Percentiles rank a stretch among this genome's conserved stretches.
phyloP scores from a whole-genome alignment of 2,329 filamentous ascomycete species.

The Blastomyces parvus region DNA sequence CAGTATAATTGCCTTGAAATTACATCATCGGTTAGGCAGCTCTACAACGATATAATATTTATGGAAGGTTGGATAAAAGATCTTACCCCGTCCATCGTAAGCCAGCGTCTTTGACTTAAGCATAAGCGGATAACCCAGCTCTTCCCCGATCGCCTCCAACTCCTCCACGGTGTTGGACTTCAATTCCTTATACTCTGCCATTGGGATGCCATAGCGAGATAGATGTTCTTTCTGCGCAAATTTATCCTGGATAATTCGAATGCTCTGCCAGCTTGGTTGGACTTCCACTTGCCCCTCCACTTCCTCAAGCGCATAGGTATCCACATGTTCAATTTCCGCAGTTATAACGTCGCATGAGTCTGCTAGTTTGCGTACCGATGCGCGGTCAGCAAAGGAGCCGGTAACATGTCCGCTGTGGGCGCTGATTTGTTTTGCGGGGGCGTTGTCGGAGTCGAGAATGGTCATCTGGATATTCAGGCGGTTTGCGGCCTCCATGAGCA shows the following conservation, averaged over 20 bases:
- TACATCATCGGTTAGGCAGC: conserved; percentile 1
- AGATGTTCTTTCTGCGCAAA: conserved; percentile 81
- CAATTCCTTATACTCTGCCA: conserved; percentile 61
- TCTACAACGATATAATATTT: neutral
- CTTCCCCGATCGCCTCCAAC: conserved; percentile 52
- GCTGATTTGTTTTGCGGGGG: conserved; percentile 79
- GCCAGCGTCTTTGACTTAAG: conserved; percentile 83
- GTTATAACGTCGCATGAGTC: conserved; percentile 69
- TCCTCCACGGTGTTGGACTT: conserved; percentile 50
- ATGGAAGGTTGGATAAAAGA: neutral
- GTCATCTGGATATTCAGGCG: conserved; percentile 68
- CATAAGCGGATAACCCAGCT: conserved; percentile 79
- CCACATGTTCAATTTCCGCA: conserved; percentile 90
- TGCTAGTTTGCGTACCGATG: conserved; percentile 71
- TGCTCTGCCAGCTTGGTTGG: conserved; percentile 76
- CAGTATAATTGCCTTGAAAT: conserved; percentile 52
- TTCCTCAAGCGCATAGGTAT: conserved; percentile 81
- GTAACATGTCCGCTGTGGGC: conserved; percentile 63
- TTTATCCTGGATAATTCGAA: conserved; percentile 89
- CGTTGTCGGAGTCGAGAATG: conserved; percentile 65
- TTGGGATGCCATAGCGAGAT: conserved; percentile 55
- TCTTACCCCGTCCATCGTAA: conserved; percentile 75
- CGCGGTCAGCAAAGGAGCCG: conserved; percentile 78
- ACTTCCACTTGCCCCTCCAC: conserved; percentile 57
- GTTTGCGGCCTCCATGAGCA: conserved; percentile 84